Evolutionary conservation across 805 yeast species (phyloP), one percentile per base, ranked within the genome.

Genomic region (Ogataea saltuana): DNA sequence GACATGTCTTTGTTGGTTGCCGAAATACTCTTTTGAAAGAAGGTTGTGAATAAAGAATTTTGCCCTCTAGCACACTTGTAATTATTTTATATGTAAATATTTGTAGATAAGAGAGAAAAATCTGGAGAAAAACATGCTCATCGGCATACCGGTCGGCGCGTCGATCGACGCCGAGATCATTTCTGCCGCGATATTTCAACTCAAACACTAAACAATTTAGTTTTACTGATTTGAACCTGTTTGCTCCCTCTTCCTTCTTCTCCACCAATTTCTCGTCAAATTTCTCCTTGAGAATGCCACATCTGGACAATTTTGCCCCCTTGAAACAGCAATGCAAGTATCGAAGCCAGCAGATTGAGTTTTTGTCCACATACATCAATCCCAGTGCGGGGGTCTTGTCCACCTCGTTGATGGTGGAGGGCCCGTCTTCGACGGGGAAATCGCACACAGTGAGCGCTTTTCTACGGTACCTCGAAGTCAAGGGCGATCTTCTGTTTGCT

Each of bases 391-490:
- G 44, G 3, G 25, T 56, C 2, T 62, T 66, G 59, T 60, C 64
- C 0, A 69, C 74, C 1, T 55, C 69, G 6, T 34, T 76, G 9
- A 54, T 74, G 2, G 64, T 76, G 3, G 78, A 75, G 51, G 82
- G 83, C 0, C 67, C 70, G 44, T 63, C 68, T 40, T 68, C 80
- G 1, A 61, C 73, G 13, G 83, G 83, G 0, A 77, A 77, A 50
- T 60, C 79, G 2, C 61, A 59, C 41, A 64, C 70, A 1, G 58
- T 76, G 4, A 49, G 45, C 1, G 43, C 52, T 13, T 72, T 63
- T 45, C 53, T 75, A 12, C 37, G 61, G 6, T 43, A 50, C 7
- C 39, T 69, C 11, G 26, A 42, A 8, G 12, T 25, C 2, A 26
- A 20, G 4, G 36, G 40, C 12, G 54, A 53, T 2, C 53, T 69